These are phyloP conservation scores for Umbilicaria muhlenbergii DNA, from an alignment of 495 filamentous ascomycete genomes.

Conservation along the genomic window DNA sequence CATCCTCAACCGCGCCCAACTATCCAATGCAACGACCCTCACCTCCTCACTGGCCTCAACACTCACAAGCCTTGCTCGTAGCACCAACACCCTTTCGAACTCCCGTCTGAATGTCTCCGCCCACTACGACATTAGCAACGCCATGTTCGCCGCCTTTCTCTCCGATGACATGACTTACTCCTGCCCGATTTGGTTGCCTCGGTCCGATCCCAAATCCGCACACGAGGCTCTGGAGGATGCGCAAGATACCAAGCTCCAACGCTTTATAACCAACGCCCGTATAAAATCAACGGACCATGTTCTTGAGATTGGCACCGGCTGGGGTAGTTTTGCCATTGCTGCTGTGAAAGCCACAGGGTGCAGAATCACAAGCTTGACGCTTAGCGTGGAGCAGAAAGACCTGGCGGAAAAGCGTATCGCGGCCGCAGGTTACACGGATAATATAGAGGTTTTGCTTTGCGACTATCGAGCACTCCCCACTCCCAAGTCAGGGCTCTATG, in stretches of 20 bases:
- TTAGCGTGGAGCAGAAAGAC: constrained; percentile 44
- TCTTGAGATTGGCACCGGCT: constrained; percentile 54
- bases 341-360: constrained; percentile 44
- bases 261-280: constrained; percentile 41
- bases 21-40: constrained; percentile 40
- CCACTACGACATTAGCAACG: constrained; percentile 66
- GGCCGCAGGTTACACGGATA: constrained; percentile 31
- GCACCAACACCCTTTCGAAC: constrained; percentile 48
- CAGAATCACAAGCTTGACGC: constrained; percentile 43
- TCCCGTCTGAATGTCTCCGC: constrained; percentile 47
- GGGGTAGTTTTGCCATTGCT: constrained; percentile 51
- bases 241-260: constrained; percentile 46
- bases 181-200: constrained; percentile 48
- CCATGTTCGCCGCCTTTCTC: constrained; percentile 57
- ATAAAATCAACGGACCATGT: constrained; percentile 48
- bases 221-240: constrained; percentile 45
- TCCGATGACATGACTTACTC: constrained; percentile 65
- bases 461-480: constrained; percentile 43
- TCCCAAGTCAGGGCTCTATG: constrained; percentile 35
- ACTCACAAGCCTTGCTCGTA: constrained; percentile 34
- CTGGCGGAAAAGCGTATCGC: constrained; percentile 42
- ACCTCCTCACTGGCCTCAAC: constrained; percentile 38
- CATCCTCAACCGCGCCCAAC: constrained; percentile 40
- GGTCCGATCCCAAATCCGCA: constrained; percentile 14
- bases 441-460: constrained; percentile 39